Evolutionary conservation across 495 filamentous ascomycete species (phyloP).

Genomic region (Astrocystis sublimbata): DNA sequence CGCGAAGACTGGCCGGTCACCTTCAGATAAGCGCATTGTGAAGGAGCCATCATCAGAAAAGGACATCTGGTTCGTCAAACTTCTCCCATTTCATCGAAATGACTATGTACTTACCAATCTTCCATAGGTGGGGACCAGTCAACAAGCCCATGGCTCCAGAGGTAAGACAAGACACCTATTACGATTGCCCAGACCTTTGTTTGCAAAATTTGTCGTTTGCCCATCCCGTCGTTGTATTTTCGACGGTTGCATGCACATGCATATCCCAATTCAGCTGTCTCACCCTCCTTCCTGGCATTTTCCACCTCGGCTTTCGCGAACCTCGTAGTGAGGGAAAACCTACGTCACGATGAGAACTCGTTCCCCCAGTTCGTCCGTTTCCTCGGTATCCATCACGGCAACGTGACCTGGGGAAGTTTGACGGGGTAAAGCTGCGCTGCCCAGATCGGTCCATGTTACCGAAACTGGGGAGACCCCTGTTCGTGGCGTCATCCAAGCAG

Average conservation of each 20-base stretch:
- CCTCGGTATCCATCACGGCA: slow-evolving; percentile 1
- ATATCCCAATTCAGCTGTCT: neutral
- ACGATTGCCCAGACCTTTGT: neutral
- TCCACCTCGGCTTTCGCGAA: slow-evolving; percentile 13
- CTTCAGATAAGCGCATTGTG: slow-evolving; percentile 95
- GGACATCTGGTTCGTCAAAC: slow-evolving; percentile 85
- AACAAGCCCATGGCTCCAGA: slow-evolving; percentile 99
- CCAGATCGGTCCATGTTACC: slow-evolving; percentile 9
- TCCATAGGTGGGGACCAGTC: slow-evolving; percentile 66
- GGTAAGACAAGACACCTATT: slow-evolving; percentile 61
- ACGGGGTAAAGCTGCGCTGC: neutral
- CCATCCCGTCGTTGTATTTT: neutral
- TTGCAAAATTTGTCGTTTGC: neutral
- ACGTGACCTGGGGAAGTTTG: neutral
- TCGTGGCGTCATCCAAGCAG: slow-evolving; percentile 34
- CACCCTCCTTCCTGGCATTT: neutral
- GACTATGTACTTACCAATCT: slow-evolving; percentile 8
- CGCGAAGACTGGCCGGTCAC: slow-evolving; percentile 95
- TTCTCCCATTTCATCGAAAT: neutral
- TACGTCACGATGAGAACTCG: slow-evolving; percentile 12
- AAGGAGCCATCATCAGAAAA: slow-evolving; percentile 86
- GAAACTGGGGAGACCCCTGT: slow-evolving; percentile 29
- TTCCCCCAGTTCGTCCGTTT: neutral
- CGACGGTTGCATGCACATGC: neutral
- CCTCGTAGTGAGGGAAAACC: neutral